A percentile compares a stretch with the other conserved stretches of the same genome.
These are phyloP conservation scores for Talaromyces wortmannii DNA, from an alignment of 495 filamentous ascomycete genomes.

Conservation along the genomic window DNA sequence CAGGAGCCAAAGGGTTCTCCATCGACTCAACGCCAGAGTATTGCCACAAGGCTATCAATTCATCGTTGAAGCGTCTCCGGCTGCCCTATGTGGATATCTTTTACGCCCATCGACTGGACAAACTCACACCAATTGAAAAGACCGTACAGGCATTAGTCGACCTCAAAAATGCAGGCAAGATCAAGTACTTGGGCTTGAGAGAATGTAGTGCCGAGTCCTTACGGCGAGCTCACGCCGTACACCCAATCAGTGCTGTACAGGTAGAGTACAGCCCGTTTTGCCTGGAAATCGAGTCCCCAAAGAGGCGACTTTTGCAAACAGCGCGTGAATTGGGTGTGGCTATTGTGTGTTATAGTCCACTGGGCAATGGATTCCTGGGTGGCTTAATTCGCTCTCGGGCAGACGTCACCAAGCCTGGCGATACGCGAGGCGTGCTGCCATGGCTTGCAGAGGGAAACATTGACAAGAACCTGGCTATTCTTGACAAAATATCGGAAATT, in stretches of 20 bases:
- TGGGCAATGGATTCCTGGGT: constrained; percentile 52
- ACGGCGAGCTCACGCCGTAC: constrained; percentile 52
- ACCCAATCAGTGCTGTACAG: constrained; percentile 58
- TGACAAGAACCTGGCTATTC: constrained; percentile 58
- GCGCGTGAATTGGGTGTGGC: constrained; percentile 58
- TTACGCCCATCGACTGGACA: constrained; percentile 40
- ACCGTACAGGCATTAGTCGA: constrained; percentile 46
- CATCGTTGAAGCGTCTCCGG: constrained; percentile 43
- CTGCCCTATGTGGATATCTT: constrained; percentile 52
- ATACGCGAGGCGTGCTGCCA: constrained; percentile 32
- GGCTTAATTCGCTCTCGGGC: constrained; percentile 32
- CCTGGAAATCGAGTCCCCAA: constrained; percentile 48
- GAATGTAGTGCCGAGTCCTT: constrained; percentile 53
- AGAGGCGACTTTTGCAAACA: constrained; percentile 43
- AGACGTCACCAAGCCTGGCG: constrained; percentile 37
- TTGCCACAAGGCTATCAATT: constrained; percentile 38
- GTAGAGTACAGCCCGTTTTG: constrained; percentile 57
- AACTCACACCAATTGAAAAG: constrained; percentile 53
- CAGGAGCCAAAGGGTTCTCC: constrained; percentile 7
- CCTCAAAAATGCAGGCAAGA: constrained; percentile 48
- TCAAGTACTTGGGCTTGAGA: constrained; percentile 43
- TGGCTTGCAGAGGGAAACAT: constrained; percentile 46
- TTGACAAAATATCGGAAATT: constrained; percentile 50
- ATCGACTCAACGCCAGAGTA: constrained; percentile 49
- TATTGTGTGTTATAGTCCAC: constrained; percentile 53